Evolutionary conservation across 1,284 basidiomycete genomes (phyloP), one percentile per base, ranked within the genome.

Genomic region (Anthracocystis walkeri): DNA sequence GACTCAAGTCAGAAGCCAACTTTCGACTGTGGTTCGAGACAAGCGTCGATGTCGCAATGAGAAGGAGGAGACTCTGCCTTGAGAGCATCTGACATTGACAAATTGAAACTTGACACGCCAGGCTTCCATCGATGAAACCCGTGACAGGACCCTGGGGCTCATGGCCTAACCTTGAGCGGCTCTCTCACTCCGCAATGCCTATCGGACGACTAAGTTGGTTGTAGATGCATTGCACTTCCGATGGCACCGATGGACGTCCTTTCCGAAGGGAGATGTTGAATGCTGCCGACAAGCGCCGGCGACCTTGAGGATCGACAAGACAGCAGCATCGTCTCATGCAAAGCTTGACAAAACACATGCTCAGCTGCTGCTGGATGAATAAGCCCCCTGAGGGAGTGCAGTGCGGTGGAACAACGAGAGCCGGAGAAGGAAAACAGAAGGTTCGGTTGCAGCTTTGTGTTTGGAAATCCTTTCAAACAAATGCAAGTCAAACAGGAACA

Each of bases 221-320:
- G 35, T 38, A 38, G 35, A 38, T 38, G 35, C 35, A 38, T 38
- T 14, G 27, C 27, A 11, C 31, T 29, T n/a, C 27, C 18, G 18
- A 48, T 29, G 29, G 29, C 48, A 31, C 35, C 35, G 35, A 38
- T 38, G 35, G 12, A 11, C 12, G 16, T 38, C 35, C 35, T 38
- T 38, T 11, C 48, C 25, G n/a, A n/a, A 7, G 33, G 18, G 48
- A 31, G 48, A 31, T 49, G 27, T 49, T 49, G 8, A n/a, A 49
- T 27, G 23, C 18, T 49, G 48, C 29, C 48, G 48, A 49, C 29
- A 4, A 31, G 25, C 29, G 29, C 20, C 29, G 27, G 48, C 29
- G n/a, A 49, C 48, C 48, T 49, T 29, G 48, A 49, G 29, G 29
- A 49, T 49, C 48, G 48, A 49, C 25, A 8, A n/a, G n/a, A n/a